phyloP scores from a whole-genome alignment of 176 grass and related monocot species.

The Carex pumila region DNA sequence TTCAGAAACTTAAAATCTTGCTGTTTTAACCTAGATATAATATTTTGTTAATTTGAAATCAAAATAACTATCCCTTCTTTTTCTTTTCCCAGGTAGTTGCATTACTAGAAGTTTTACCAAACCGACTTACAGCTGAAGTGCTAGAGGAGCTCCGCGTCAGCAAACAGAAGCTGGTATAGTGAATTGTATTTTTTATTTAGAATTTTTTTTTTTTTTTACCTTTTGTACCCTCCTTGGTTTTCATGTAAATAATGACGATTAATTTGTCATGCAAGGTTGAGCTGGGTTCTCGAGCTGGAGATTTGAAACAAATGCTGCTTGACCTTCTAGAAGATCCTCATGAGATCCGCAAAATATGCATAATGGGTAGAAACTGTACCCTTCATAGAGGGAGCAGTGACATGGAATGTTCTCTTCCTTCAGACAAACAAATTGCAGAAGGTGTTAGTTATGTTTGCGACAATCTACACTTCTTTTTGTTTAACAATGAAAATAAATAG shows the following conservation, averaged over 20 bases:
- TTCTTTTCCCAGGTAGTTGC: slow-evolving; percentile 49
- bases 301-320: slow-evolving; percentile 93
- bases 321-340: slow-evolving; percentile 90
- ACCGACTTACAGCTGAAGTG: slow-evolving; percentile 84
- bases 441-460: slow-evolving; percentile 29
- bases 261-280: slow-evolving; percentile 56
- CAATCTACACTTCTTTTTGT: background rate
- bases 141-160: slow-evolving; percentile 95
- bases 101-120: slow-evolving; percentile 96
- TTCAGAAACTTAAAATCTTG: background rate
- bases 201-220: background rate
- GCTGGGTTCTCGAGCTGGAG: slow-evolving; percentile 87
- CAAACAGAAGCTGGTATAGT: slow-evolving; percentile 77
- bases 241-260: background rate
- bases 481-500: background rate
- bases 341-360: slow-evolving; percentile 90
- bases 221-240: background rate
- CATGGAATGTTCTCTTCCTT: slow-evolving; percentile 71
- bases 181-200: background rate
- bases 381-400: slow-evolving; percentile 40
- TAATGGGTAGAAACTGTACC: slow-evolving; percentile 93
- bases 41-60: slow-evolving; percentile 1
- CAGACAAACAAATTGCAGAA: slow-evolving; percentile 90
- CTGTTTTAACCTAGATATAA: background rate
- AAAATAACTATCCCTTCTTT: background rate